phyloP scores from a whole-genome alignment of 2,329 filamentous ascomycete species.

The Colletotrichum tabaci region DNA sequence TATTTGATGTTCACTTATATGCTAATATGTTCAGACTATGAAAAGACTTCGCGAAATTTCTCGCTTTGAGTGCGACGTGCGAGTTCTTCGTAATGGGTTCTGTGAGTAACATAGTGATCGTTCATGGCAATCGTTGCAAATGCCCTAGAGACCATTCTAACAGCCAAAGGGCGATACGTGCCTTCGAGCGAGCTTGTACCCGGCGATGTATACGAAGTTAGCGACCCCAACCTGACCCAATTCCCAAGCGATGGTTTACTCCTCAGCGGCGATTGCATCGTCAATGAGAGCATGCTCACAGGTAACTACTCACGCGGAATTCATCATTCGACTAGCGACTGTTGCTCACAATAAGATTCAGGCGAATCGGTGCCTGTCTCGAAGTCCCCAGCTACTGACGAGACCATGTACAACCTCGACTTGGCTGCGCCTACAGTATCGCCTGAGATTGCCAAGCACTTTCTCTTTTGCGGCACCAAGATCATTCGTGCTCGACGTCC shows the following conservation, averaged over 20 bases:
- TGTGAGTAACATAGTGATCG: conserved; percentile 70
- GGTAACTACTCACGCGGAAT: conserved; percentile 46
- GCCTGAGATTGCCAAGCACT: conserved; percentile 87
- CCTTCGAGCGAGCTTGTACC: conserved; percentile 91
- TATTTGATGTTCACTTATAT: conserved; percentile 23
- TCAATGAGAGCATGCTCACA: conserved; percentile 99
- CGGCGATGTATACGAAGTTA: conserved; percentile 96
- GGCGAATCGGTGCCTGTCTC: conserved; percentile 97
- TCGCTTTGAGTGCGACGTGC: conserved; percentile 93
- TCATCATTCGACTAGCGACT: background rate
- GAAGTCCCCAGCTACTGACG: conserved; percentile 87
- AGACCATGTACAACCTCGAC: conserved; percentile 82
- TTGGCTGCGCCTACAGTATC: conserved; percentile 86
- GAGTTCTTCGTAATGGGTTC: conserved; percentile 94
- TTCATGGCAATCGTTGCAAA: background rate
- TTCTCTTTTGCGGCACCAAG: conserved; percentile 95
- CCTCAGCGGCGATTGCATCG: conserved; percentile 94
- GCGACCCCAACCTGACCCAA: conserved; percentile 89
- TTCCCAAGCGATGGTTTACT: conserved; percentile 94
- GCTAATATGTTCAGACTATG: conserved; percentile 77
- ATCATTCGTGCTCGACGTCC: conserved; percentile 92
- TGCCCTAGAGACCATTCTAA: background rate
- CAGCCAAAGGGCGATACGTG: conserved; percentile 77
- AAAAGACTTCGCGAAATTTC: conserved; percentile 90
- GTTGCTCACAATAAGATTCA: conserved; percentile 37